These are phyloP conservation scores for Neoconidiobolus thromboides DNA, from an alignment of 371 early-diverging fungal species.

Conservation along the genomic window DNA sequence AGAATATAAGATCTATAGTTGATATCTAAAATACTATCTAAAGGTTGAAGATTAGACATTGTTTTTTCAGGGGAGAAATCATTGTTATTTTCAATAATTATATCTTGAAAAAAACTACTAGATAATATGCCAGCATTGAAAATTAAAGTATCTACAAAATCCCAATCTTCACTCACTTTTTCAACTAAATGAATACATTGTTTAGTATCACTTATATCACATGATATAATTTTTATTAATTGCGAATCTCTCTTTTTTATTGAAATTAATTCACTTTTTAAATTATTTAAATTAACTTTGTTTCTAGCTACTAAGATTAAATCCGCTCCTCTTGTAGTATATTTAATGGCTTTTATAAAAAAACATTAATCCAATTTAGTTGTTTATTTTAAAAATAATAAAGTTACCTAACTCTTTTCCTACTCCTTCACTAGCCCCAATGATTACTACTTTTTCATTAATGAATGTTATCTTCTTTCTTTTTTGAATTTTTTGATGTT, in stretches of 20 bases:
- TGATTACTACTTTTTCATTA: conserved; percentile 39
- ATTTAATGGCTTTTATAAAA: conserved; percentile 26
- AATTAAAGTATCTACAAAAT: conserved; percentile 36
- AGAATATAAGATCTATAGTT: conserved; percentile 46
- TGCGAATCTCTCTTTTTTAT: too few relatives aligned
- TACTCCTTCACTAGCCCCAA: conserved; percentile 69
- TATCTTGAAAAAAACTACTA: conserved; percentile 30
- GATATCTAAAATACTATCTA: conserved; percentile 16
- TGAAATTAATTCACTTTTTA: conserved; percentile 8
- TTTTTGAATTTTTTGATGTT: too few relatives aligned
- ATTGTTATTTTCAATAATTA: conserved; percentile 7
- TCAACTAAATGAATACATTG: conserved; percentile 9
- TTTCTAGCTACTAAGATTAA: conserved; percentile 52
- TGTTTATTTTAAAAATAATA: background rate
- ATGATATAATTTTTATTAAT: background rate
- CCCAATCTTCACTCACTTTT: conserved; percentile 12
- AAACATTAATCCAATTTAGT: background rate
- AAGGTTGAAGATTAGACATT: conserved; percentile 8
- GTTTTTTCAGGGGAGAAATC: background rate
- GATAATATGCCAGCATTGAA: conserved; percentile 52
- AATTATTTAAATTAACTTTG: conserved; percentile 19
- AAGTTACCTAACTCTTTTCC: conserved; percentile 26
- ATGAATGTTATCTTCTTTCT: too few relatives aligned
- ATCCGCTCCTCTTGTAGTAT: conserved; percentile 46
- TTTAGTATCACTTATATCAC: conserved; percentile 5